Evolutionary conservation across 148 eudicot species (phyloP).

Genomic region (Nepenthes gracilis): DNA sequence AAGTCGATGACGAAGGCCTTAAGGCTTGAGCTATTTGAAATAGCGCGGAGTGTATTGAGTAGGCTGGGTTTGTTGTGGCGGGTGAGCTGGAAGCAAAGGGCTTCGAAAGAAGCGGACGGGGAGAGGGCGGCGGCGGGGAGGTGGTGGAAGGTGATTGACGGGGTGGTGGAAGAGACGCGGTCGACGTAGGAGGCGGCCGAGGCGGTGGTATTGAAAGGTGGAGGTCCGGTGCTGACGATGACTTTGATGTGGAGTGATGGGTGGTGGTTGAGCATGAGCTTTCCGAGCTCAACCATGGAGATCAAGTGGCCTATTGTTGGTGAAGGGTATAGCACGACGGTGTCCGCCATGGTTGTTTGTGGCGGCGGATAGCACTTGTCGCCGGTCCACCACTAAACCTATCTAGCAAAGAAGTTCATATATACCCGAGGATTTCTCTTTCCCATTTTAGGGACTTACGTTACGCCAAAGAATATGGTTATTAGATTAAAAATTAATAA

Average conservation of each 20-base stretch:
- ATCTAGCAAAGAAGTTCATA: too few relatives aligned
- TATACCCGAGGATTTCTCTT: too few relatives aligned
- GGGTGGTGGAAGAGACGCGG: slow-evolving; percentile 14
- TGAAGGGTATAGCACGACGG: slow-evolving; percentile 16
- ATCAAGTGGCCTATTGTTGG: slow-evolving; percentile 18
- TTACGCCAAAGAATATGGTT: too few relatives aligned
- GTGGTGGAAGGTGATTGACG: slow-evolving; percentile 22
- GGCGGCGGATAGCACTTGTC: background rate
- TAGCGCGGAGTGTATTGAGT: background rate
- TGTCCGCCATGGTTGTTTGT: background rate
- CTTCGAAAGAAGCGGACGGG: background rate
- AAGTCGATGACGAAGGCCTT: slow-evolving; percentile 1
- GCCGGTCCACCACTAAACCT: too few relatives aligned
- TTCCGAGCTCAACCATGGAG: slow-evolving; percentile 23
- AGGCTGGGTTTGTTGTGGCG: background rate
- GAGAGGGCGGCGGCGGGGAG: slow-evolving; percentile 14
- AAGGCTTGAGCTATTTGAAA: background rate
- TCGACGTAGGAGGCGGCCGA: slow-evolving; percentile 12
- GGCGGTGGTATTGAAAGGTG: slow-evolving; percentile 9
- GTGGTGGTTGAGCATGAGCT: slow-evolving; percentile 16
- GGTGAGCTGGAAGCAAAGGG: background rate
- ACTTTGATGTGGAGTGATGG: slow-evolving; percentile 14
- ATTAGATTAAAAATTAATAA: too few relatives aligned
- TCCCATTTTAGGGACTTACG: too few relatives aligned
- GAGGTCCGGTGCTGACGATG: slow-evolving; percentile 4